phyloP scores from a whole-genome alignment of 192 early-diverging fungal species.

The Bifiguratus adelaidae region DNA sequence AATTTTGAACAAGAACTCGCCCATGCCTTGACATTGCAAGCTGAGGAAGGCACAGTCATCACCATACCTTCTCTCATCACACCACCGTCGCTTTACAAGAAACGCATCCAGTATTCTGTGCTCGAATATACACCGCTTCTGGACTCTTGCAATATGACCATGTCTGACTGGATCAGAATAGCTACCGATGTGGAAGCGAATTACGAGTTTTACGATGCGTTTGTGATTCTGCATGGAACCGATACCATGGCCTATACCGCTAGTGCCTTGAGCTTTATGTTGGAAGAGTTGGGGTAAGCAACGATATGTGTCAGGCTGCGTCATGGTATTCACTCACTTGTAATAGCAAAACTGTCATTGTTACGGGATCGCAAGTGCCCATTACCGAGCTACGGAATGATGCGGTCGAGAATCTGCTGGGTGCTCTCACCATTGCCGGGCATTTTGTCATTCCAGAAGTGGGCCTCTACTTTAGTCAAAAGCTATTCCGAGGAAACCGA shows the following conservation, averaged over 20 bases:
- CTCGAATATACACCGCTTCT: conserved; percentile 92
- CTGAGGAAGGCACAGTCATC: too few relatives aligned
- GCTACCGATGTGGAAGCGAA: conserved; percentile 93
- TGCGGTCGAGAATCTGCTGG: conserved; percentile 92
- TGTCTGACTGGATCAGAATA: conserved; percentile 92
- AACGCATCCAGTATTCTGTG: conserved; percentile 87
- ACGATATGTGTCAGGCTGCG: background rate
- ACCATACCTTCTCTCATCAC: conserved; percentile 78
- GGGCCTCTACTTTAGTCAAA: conserved; percentile 87
- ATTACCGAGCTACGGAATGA: conserved; percentile 97
- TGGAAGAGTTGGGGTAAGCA: conserved; percentile 82
- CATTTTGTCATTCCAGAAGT: conserved; percentile 98
- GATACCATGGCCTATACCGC: conserved; percentile 89
- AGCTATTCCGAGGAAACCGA: conserved; percentile 87
- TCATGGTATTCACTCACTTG: background rate
- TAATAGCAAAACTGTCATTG: conserved; percentile 82
- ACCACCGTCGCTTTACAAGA: conserved; percentile 79
- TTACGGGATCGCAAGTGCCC: conserved; percentile 97
- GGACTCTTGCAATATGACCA: conserved; percentile 92
- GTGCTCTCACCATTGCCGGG: conserved; percentile 93
- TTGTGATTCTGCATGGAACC: conserved; percentile 91
- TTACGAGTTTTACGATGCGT: conserved; percentile 88
- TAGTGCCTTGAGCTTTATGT: conserved; percentile 86
- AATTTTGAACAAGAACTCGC: too few relatives aligned
- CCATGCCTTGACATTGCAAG: too few relatives aligned